phyloP scores from a whole-genome alignment of 345 rosid species.

The Geranium brycei region DNA sequence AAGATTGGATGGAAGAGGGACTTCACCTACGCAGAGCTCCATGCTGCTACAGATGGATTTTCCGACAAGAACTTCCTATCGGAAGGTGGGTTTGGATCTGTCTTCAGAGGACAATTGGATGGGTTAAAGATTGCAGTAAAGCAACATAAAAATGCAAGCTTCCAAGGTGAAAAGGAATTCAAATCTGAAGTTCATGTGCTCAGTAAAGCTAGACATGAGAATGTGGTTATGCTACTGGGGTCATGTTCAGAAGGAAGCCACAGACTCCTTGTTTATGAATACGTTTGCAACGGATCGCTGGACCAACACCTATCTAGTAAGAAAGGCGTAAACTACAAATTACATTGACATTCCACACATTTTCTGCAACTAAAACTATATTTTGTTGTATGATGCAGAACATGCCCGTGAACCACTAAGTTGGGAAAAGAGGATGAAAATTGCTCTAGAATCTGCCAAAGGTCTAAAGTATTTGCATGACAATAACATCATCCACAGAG shows the following conservation, averaged over 20 bases:
- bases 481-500: constrained; percentile 48
- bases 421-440: constrained; percentile 51
- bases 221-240: constrained; percentile 48
- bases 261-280: constrained; percentile 52
- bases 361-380: not conserved
- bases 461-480: constrained; percentile 48
- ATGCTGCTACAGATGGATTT: constrained; percentile 48
- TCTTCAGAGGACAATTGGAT: constrained; percentile 34
- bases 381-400: constrained; percentile 26
- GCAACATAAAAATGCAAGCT: constrained; percentile 39
- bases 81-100: constrained; percentile 63
- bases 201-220: constrained; percentile 45
- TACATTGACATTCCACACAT: not conserved
- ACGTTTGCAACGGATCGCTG: constrained; percentile 45
- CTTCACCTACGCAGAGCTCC: constrained; percentile 44
- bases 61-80: constrained; percentile 28
- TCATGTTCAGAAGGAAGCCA: constrained; percentile 46
- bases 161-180: constrained; percentile 58
- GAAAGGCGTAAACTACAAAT: not conserved
- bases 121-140: constrained; percentile 46
- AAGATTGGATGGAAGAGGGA: constrained; percentile 37
- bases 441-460: constrained; percentile 45
- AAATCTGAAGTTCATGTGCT: constrained; percentile 50
- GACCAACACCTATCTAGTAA: constrained; percentile 57
- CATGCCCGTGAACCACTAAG: constrained; percentile 27